Percentiles rank a stretch among this genome's conserved stretches.
These are phyloP conservation scores for Skeletonema costatum DNA, from an alignment of 108 stramenopile species.

Conservation along the genomic window DNA sequence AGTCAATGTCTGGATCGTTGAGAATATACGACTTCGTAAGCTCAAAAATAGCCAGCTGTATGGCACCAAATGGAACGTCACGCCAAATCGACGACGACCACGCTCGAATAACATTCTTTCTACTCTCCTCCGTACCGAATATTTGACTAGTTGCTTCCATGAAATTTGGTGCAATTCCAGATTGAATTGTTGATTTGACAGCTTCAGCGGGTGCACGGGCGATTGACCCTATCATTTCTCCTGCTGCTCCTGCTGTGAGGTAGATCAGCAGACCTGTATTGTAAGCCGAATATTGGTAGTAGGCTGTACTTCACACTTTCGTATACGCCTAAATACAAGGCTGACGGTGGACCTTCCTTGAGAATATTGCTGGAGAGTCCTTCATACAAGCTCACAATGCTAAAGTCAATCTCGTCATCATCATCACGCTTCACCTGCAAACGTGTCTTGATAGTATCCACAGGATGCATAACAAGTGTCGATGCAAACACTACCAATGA, in stretches of 20 bases:
- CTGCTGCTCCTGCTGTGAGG: slow-evolving; percentile 41
- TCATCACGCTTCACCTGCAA: slow-evolving; percentile 29
- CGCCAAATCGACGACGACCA: slow-evolving; percentile 23
- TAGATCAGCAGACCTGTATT: slow-evolving; percentile 32
- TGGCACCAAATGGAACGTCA: slow-evolving; percentile 49
- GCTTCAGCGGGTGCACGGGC: slow-evolving; percentile 51
- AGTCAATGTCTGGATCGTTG: slow-evolving; percentile 35
- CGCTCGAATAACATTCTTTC: slow-evolving; percentile 24
- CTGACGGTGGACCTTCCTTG: slow-evolving; percentile 54
- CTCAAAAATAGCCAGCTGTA: slow-evolving; percentile 52
- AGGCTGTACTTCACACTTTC: slow-evolving; percentile 33
- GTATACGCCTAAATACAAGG: slow-evolving; percentile 46
- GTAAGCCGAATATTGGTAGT: not conserved
- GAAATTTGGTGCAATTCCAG: slow-evolving; percentile 13
- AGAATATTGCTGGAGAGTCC: slow-evolving; percentile 25
- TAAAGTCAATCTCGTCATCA: not conserved
- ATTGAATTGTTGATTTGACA: slow-evolving; percentile 35
- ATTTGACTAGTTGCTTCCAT: slow-evolving; percentile 11
- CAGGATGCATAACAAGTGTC: slow-evolving; percentile 50
- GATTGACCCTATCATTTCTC: slow-evolving; percentile 36
- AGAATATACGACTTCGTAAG: slow-evolving; percentile 22
- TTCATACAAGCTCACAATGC: slow-evolving; percentile 12
- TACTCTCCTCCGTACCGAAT: slow-evolving; percentile 6
- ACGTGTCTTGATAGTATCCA: slow-evolving; percentile 52
- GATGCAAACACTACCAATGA: slow-evolving; percentile 15